Conservation (phyloP, 2,329 filamentous ascomycete species). For the Cladobotryum mycophilum region DNA sequence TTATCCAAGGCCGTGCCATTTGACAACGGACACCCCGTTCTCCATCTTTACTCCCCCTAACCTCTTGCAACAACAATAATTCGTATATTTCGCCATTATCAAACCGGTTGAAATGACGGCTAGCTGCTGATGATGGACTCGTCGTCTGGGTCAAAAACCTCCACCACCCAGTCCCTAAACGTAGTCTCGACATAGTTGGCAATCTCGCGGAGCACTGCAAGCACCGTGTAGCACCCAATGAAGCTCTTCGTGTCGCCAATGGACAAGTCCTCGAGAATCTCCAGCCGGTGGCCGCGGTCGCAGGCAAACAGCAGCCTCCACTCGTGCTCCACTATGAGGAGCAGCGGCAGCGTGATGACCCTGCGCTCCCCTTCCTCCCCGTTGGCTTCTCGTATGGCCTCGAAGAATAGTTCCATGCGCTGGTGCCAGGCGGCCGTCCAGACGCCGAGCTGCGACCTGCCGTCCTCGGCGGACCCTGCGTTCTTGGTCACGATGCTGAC, state of each 20-base stretch:
- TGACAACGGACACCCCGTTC: too few species aligned
- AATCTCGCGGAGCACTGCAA: background rate
- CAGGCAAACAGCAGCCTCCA: constrained; percentile 11
- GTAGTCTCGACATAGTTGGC: background rate
- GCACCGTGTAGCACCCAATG: background rate
- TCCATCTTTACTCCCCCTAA: too few species aligned
- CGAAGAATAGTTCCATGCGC: background rate
- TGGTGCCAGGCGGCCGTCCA: constrained; percentile 4
- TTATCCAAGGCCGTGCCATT: too few species aligned
- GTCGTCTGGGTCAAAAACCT: background rate
- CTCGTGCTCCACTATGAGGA: constrained; percentile 10
- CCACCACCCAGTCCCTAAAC: background rate
- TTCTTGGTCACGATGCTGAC: constrained; percentile 1
- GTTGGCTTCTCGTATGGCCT: background rate
- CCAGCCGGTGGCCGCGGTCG: constrained; percentile 4
- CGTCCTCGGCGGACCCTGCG: background rate
- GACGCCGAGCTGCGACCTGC: background rate
- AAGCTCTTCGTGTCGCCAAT: constrained; percentile 7
- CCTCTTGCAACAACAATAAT: too few species aligned
- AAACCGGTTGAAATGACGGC: background rate
- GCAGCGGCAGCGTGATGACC: constrained; percentile 7
- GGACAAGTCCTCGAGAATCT: constrained; percentile 5
- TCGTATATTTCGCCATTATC: too few species aligned
- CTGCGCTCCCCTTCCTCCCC: background rate
- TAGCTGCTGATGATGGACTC: background rate